phyloP scores from a whole-genome alignment of 495 filamentous ascomycete genomes.

The Penicillium macrosclerotiorum region DNA sequence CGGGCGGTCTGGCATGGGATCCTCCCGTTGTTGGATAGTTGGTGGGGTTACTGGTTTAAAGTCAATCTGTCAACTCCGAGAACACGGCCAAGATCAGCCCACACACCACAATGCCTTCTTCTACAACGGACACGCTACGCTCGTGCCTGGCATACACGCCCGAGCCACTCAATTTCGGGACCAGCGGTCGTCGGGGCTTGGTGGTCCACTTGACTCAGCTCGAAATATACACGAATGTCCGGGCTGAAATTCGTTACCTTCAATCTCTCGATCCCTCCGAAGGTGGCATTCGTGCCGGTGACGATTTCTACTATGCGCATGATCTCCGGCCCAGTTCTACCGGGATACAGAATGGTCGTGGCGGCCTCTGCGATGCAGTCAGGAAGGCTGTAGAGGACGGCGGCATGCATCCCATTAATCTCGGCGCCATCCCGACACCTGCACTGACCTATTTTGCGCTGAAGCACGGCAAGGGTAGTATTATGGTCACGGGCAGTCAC shows the following conservation, averaged over 20 bases:
- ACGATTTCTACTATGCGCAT: slow-evolving; percentile 30
- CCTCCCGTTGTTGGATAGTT: no score
- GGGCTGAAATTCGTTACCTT: slow-evolving; percentile 27
- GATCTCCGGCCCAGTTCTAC: slow-evolving; percentile 30
- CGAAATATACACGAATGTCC: slow-evolving; percentile 29
- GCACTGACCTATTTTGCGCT: slow-evolving; percentile 24
- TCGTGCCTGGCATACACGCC: slow-evolving; percentile 21
- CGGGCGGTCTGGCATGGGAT: no score
- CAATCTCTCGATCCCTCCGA: slow-evolving; percentile 15
- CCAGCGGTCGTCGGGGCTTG: slow-evolving; percentile 27
- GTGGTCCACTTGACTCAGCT: slow-evolving; percentile 28
- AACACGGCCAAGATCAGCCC: no score
- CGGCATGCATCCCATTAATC: slow-evolving; percentile 23
- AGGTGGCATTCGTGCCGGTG: slow-evolving; percentile 23
- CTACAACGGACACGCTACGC: no score
- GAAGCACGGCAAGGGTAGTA: slow-evolving; percentile 24
- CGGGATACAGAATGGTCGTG: slow-evolving; percentile 22
- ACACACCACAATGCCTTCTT: no score
- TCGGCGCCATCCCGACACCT: slow-evolving; percentile 31
- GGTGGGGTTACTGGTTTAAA: no score
- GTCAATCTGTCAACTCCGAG: no score
- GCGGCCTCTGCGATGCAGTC: slow-evolving; percentile 26
- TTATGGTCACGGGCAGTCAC: slow-evolving; percentile 33
- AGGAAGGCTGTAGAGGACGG: slow-evolving; percentile 23
- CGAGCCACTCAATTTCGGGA: slow-evolving; percentile 26